Evolutionary conservation across 2,329 filamentous ascomycete species (phyloP), one percentile per base, ranked within the genome.

Genomic region (Hypoxylon sp.): DNA sequence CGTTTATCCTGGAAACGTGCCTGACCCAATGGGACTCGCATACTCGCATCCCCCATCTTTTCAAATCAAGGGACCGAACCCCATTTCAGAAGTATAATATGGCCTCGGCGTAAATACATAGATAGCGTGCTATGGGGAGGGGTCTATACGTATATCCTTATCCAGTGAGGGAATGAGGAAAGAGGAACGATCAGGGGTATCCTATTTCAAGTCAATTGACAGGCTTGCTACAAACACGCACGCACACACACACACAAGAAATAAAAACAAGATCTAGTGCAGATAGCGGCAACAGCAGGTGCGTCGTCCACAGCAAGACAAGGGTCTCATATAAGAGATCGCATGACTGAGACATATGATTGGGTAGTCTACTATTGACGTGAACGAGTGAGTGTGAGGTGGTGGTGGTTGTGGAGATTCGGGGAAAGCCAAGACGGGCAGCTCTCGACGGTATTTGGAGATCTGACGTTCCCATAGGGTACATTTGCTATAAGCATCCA

Each of bases 321-420:
- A 56, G 69, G 70, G 44, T 54, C 13, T 54, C 55, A 62, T 64
- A 59, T 65, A 55, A 55, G 63, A 62, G 63, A 70, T 54, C 66
- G 71, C 71, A 65, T 73, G 71, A 73, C 63, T 65, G 24, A 44
- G 52, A 37, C 63, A 47, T 64, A 58, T 73, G 70, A 72, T 73
- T 72, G 71, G 71, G 10, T 35, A 37, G 51, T 63, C 29, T 50
- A 62, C 67, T 64, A 56, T 51, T 47, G 56, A 58, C 57, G 50
- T 48, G 46, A 61, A 33, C 67, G 50, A 63, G 61, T 61, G 56
- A 44, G 37, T 47, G 29, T 33, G 61, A 60, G 37, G 59, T 58
- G 26, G 54, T 58, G 50, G 50, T 8, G 44, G 55, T 51, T n/a
- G 56, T 56, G 55, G 60, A 42, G 52, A 46, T 37, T 35, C 17